Percentiles rank a stretch among this genome's conserved stretches.
These are phyloP conservation scores for Chlorella sp. DNA, from an alignment of 139 green algal genomes.

Conservation along the genomic window DNA sequence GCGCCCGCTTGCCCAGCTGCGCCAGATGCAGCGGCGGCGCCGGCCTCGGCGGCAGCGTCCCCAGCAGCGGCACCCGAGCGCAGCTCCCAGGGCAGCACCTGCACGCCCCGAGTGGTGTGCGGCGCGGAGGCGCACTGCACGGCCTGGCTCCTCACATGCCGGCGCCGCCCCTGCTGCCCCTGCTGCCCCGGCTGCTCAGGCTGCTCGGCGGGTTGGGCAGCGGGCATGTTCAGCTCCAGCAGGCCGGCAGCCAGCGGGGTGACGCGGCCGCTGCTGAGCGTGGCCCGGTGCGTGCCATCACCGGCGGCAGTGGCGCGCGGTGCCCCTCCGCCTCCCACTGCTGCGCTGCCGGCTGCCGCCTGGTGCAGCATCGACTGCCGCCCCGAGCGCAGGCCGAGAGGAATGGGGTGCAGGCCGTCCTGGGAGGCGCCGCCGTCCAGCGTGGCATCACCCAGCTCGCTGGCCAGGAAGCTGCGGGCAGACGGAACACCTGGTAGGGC, in stretches of 20 bases:
- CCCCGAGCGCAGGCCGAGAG: too few species aligned
- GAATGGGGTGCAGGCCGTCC: too few species aligned
- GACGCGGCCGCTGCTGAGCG: not conserved
- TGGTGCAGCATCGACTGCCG: too few species aligned
- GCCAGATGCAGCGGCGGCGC: not conserved
- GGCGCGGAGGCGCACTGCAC: not conserved
- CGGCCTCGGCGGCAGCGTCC: not conserved
- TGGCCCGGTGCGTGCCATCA: too few species aligned
- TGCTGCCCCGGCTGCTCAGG: not conserved
- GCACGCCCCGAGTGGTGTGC: not conserved
- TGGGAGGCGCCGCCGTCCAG: too few species aligned
- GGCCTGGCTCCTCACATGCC: not conserved
- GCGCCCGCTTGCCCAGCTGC: not conserved
- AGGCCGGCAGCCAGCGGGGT: not conserved
- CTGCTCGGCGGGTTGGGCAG: not conserved
- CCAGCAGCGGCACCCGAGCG: not conserved
- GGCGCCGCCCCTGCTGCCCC: not conserved
- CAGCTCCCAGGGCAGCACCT: slow-evolving; percentile 26
- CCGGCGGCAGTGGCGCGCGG: not conserved
- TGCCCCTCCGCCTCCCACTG: not conserved
- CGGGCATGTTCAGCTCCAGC: not conserved
- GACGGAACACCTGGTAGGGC: not conserved
- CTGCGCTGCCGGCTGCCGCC: too few species aligned
- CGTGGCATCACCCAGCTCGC: not conserved
- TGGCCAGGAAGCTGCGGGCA: not conserved